Evolutionary conservation across 192 early-diverging fungal genomes (phyloP), one percentile per base, ranked within the genome.

Genomic region (Gorgonomyces haynaldii): DNA sequence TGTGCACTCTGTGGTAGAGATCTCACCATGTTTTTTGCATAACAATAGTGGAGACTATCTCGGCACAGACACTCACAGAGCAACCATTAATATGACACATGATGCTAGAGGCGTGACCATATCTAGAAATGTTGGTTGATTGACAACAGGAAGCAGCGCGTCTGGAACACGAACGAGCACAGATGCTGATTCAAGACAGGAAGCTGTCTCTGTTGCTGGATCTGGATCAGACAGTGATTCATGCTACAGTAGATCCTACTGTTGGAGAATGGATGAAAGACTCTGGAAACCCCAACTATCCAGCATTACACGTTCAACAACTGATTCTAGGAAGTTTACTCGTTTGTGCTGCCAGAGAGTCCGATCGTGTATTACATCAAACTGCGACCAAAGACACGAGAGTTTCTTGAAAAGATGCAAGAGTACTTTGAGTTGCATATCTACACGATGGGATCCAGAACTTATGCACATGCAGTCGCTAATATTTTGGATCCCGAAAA

Each of bases 201-300:
- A 84, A 52, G 88, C 85, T 98, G 31, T 88, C 85, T 2, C 63
- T 99, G 19, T 82, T 99, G 42, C 74, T 99, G 15, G 96, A 99
- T 73, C 72, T 99, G 37, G 96, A 99, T 62, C 91, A 94, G 63
- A 99, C 96, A 1, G 74, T 99, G 15, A 85, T 99, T 36, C 96
- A 99, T 43, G 90, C 95, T 45, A 83, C 88, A 8, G 75, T 81
- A 4, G 81, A 88, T 46, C 66, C 73, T 6, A 81, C 79, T 4
- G 81, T 88, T 15, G 76, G 65, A 2, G 79, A 83, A 39, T 88
- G 85, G 86, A 56, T 85, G 42, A 66, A 64, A 21, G 77, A 85
- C 50, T 54, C 72, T 30, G 45, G 60, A n/a, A 69, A 81, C 50
- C 61, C 62, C 15, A 75, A 76, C 56, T 61, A 68, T 50, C 55